These are phyloP conservation scores for Dissophora ornata DNA, from an alignment of 192 early-diverging fungal genomes.

Conservation along the genomic window DNA sequence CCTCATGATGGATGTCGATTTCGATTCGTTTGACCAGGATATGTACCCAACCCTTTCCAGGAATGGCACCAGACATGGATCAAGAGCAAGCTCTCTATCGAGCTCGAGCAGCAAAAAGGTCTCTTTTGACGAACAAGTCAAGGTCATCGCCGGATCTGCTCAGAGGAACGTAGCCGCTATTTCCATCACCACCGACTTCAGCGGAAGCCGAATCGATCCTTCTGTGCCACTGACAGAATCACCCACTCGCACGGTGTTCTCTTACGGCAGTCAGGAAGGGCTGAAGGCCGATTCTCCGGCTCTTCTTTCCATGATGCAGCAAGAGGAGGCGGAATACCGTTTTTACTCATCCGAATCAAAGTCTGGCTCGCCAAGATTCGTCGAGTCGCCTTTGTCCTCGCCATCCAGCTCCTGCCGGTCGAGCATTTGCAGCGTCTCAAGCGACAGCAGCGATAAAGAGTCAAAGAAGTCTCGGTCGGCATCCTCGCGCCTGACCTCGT, in stretches of 20 bases:
- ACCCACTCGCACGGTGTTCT: conserved; percentile 16
- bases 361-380: not conserved
- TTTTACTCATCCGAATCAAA: not conserved
- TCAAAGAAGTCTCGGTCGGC: conserved; percentile 1
- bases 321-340: conserved; percentile 7
- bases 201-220: not conserved
- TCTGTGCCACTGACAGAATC: conserved; percentile 12
- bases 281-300: not conserved
- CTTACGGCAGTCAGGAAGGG: not conserved
- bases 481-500: conserved; percentile 7
- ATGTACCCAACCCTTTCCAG: conserved; percentile 2
- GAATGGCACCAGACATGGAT: not conserved
- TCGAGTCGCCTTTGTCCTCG: conserved; percentile 23
- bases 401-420: conserved; percentile 34
- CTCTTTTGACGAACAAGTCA: conserved; percentile 37
- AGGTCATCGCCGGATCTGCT: conserved; percentile 31
- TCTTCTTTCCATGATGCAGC: not conserved
- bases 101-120: conserved; percentile 20
- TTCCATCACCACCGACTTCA: not conserved
- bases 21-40: conserved; percentile 14
- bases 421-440: conserved; percentile 30
- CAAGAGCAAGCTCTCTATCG: not conserved
- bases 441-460: conserved; percentile 10
- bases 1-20: conserved; percentile 23
- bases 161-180: not conserved